These are phyloP conservation scores for Monosporascus sp. DNA, from an alignment of 2,329 filamentous ascomycete species.

Conservation along the genomic window DNA sequence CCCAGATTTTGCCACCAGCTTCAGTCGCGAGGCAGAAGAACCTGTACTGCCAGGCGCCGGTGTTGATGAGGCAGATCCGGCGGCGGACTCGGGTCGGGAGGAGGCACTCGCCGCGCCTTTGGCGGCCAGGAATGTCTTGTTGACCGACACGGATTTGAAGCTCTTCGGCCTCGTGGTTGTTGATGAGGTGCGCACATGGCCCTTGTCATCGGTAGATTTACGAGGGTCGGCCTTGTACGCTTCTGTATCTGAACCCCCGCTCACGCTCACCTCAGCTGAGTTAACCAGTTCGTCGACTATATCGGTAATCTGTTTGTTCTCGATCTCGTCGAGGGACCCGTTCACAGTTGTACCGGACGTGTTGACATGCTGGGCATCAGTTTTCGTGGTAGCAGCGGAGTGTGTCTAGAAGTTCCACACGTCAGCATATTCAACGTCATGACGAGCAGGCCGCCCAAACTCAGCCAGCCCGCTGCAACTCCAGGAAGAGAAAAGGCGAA, in stretches of 20 bases:
- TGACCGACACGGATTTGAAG: slow-evolving; percentile 83
- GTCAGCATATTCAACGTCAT: slow-evolving; percentile 1
- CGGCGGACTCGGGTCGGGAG: slow-evolving; percentile 44
- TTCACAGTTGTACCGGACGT: slow-evolving; percentile 42
- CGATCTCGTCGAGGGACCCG: slow-evolving; percentile 48
- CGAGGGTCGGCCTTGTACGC: slow-evolving; percentile 55
- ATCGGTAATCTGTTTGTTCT: slow-evolving; percentile 52
- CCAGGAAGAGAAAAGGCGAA: neutral
- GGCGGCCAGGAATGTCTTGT: slow-evolving; percentile 75
- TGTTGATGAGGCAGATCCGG: slow-evolving; percentile 39
- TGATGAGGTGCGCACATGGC: slow-evolving; percentile 54
- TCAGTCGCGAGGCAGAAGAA: slow-evolving; percentile 56
- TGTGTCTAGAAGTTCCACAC: slow-evolving; percentile 17
- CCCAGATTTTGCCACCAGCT: slow-evolving; percentile 71
- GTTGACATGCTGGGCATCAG: slow-evolving; percentile 44
- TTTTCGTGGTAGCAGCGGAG: slow-evolving; percentile 26
- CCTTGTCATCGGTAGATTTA: slow-evolving; percentile 52
- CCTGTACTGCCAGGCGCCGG: slow-evolving; percentile 39
- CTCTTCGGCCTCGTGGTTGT: slow-evolving; percentile 68
- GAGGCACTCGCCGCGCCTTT: slow-evolving; percentile 50
- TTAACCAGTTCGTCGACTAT: slow-evolving; percentile 54
- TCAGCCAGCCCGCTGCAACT: neutral
- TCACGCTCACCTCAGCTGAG: slow-evolving; percentile 64
- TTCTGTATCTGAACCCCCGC: slow-evolving; percentile 74
- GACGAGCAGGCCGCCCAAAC: neutral